phyloP scores from a whole-genome alignment of 108 stramenopile species.

The Pseudonitzschia delicatissima region DNA sequence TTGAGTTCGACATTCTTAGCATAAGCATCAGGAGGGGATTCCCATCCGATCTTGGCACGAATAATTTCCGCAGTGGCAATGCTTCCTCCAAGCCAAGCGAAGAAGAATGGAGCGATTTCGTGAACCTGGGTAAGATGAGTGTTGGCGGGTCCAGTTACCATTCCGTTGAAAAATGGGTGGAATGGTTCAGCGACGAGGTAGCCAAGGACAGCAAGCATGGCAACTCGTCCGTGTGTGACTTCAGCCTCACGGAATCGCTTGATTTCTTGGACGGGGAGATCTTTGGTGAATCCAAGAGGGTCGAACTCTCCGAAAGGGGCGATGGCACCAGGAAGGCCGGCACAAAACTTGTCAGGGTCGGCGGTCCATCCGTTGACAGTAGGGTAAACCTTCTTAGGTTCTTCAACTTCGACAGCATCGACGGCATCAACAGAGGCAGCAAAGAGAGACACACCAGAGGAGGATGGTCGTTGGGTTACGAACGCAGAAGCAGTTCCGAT shows the following conservation, averaged over 20 bases:
- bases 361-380: conserved; percentile 56
- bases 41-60: conserved; percentile 32
- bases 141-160: conserved; percentile 85
- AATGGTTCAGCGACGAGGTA: conserved; percentile 21
- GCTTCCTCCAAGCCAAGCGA: conserved; percentile 36
- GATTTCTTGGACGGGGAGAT: conserved; percentile 52
- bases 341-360: conserved; percentile 34
- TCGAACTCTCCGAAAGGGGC: conserved; percentile 52
- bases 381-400: background rate
- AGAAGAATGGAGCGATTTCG: conserved; percentile 38
- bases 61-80: conserved; percentile 33
- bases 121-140: conserved; percentile 78
- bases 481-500: background rate
- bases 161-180: conserved; percentile 58
- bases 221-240: conserved; percentile 68
- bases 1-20: too few relatives aligned
- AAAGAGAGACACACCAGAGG: background rate
- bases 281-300: conserved; percentile 63
- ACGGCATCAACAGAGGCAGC: background rate
- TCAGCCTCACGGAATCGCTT: conserved; percentile 83
- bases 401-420: too few relatives aligned
- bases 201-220: conserved; percentile 53
- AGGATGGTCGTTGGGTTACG: background rate
- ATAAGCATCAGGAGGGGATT: conserved; percentile 21
- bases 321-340: conserved; percentile 56